A percentile compares a stretch with the other conserved stretches of the same genome.
These are phyloP conservation scores for Syzygium jambos DNA, from an alignment of 345 rosid genomes.

Conservation along the genomic window DNA sequence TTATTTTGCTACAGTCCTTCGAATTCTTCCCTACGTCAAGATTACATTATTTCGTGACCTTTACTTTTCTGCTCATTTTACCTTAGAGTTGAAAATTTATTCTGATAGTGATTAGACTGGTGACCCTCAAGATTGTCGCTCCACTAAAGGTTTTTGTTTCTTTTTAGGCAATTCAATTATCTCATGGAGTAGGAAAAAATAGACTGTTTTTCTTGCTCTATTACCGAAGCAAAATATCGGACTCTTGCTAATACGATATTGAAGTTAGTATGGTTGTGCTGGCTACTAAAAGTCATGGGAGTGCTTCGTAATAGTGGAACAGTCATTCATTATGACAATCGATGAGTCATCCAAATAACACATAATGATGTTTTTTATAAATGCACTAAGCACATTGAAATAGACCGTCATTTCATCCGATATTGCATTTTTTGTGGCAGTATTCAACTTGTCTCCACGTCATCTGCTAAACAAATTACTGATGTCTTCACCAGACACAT, in stretches of 20 bases:
- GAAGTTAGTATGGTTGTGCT: neutral
- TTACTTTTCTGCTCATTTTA: neutral
- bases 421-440: rapidly evolving
- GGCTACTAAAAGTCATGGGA: rapidly evolving
- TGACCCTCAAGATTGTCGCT: neutral
- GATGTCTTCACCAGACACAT: neutral
- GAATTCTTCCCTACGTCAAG: neutral
- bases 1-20: neutral
- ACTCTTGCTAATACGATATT: neutral
- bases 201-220: neutral
- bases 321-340: neutral
- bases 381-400: neutral
- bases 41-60: neutral
- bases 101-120: neutral
- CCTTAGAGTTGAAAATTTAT: neutral
- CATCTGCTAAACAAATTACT: neutral
- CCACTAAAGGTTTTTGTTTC: neutral
- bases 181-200: neutral
- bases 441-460: neutral
- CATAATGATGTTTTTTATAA: neutral
- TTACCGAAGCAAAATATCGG: neutral
- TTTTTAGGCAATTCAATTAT: neutral
- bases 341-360: neutral
- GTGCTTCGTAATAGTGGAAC: neutral
- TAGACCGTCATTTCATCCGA: rapidly evolving